Evolutionary conservation across 2,329 filamentous ascomycete genomes (phyloP), one percentile per base, ranked within the genome.

Genomic region (Colletotrichum tanaceti): DNA sequence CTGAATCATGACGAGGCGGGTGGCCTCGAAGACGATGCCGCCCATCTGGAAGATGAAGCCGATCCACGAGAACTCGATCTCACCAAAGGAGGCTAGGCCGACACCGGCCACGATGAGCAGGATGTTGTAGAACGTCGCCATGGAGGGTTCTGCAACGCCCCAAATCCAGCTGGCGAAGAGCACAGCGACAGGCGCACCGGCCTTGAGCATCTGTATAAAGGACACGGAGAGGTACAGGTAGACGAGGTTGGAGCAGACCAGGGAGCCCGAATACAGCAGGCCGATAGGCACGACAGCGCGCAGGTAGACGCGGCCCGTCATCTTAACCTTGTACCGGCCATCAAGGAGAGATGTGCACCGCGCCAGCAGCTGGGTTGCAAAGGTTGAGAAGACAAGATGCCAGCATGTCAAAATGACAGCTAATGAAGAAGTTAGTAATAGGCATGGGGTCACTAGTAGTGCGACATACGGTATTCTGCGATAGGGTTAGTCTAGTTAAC

Each of bases 1-100:
- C 81, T 97, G 91, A 65, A 96, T 92, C 91, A 97, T 93, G 80
- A 94, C 90, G 71, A 96, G 83, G 69, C 93, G 90, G 70, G 92
- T 86, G 52, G 93, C 92, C 82, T 97, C 93, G 76, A 94, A 95
- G 58, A 91, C 78, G 73, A 94, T 92, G 72, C 92, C 93, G 68
- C 86, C 90, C 62, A 91, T 78, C 81, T 96, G 93, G 80, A 87
- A 91, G 41, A 90, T 70, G 78, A 92, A 89, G 54, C 89, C 89
- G 47, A 87, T 74, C 80, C 89, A 81, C 73, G 88, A 88, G 79
- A 93, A 92, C 65, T 89, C 83, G 73, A 92, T 89, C 79, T 92
- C 90, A 71, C 90, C 91, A 39, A 82, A 74, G 67, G 83, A 86
- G 43, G 86, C 85, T 28, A 89, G 76, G 24, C 77, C 80, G 14